Evolutionary conservation across 495 filamentous ascomycete genomes (phyloP).

Genomic region (Penicillium crystallinum): DNA sequence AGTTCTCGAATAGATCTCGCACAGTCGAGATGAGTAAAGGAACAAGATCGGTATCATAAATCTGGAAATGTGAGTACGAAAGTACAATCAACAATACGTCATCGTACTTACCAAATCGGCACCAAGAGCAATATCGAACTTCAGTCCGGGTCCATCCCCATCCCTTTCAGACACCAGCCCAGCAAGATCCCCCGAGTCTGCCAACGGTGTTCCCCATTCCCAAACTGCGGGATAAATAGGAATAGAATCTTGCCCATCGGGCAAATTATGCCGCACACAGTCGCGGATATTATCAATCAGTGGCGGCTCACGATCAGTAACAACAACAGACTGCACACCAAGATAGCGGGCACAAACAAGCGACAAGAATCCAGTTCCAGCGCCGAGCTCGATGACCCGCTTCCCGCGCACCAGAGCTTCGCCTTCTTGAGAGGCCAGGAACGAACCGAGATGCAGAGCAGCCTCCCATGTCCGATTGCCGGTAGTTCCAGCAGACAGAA

Average conservation of each 20-base stretch:
- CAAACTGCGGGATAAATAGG: constrained; percentile 37
- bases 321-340: constrained; percentile 54
- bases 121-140: constrained; percentile 46
- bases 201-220: constrained; percentile 36
- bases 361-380: constrained; percentile 81
- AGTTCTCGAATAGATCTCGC: constrained; percentile 47
- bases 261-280: constrained; percentile 62
- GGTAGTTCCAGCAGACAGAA: constrained; percentile 73
- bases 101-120: constrained; percentile 41
- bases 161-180: constrained; percentile 2
- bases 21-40: constrained; percentile 55
- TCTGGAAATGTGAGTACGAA: constrained; percentile 34
- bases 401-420: constrained; percentile 46
- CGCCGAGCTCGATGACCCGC: constrained; percentile 77
- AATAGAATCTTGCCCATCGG: constrained; percentile 35
- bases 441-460: constrained; percentile 76
- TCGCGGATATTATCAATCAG: constrained; percentile 64
- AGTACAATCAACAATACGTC: neutral
- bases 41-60: constrained; percentile 58
- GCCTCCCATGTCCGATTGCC: constrained; percentile 94
- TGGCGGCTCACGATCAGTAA: constrained; percentile 75
- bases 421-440: constrained; percentile 48
- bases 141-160: neutral
- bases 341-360: constrained; percentile 76
- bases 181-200: constrained; percentile 3